Evolutionary conservation across 163 green algal species (phyloP).

Genomic region (Smithsoniella earleae): DNA sequence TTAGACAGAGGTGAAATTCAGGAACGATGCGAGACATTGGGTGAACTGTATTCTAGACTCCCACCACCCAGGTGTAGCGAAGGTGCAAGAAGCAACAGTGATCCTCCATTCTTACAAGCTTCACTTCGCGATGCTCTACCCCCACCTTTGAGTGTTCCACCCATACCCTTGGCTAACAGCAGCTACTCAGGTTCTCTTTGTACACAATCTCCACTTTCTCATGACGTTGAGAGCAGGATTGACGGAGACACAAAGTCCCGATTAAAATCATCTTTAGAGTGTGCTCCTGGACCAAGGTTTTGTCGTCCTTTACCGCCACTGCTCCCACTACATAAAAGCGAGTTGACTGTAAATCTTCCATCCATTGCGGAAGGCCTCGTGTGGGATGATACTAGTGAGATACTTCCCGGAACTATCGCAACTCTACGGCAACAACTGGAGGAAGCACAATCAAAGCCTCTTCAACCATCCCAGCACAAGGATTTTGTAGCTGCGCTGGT

Average conservation of each 20-base stretch:
- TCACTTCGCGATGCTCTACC: not conserved
- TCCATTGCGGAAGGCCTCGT: not conserved
- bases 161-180: no score
- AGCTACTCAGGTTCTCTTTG: not conserved
- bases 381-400: conserved; percentile 8
- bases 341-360: not conserved
- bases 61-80: not conserved
- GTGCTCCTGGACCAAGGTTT: conserved; percentile 1
- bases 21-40: no score
- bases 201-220: not conserved
- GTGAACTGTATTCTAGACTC: no score
- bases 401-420: not conserved
- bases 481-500: conserved; percentile 15
- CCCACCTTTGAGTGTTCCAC: no score
- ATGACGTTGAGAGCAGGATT: not conserved
- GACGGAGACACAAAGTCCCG: no score
- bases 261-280: no score
- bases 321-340: not conserved
- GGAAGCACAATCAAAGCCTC: conserved; percentile 17
- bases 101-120: not conserved
- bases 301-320: not conserved
- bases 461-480: conserved; percentile 15
- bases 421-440: not conserved
- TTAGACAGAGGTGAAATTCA: no score
- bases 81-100: no score